Base-by-base conservation (phyloP, 208 protist species). In the Herpetomonas muscarum region DNA sequence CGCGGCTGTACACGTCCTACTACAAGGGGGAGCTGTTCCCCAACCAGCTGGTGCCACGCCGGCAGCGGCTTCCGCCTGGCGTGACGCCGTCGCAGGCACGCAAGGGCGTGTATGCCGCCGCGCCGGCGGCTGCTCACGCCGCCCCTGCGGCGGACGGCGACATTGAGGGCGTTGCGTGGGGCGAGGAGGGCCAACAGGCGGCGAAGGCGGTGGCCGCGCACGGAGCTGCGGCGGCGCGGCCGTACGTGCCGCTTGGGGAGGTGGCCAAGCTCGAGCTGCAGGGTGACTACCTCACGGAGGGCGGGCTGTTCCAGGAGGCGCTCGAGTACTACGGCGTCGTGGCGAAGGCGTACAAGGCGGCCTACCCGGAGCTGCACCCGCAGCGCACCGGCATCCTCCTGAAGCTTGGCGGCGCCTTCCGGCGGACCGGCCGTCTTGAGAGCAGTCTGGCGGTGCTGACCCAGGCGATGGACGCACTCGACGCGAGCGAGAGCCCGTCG, bases 241-340 rank as follows among this genome's bases (percentile, higher is more conserved):
- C 77, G 30, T 91, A 92, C 61, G 82, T 87, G 13, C 89, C 89
- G 0, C 79, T 95, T 25, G 70, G 69, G 15, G 81, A 95, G 58
- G 81, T 85, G 24, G 89, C 85, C 13, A 90, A 92, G 70, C 58
- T 95, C 56, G 85, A 95, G 69, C 66, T 95, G 32, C 82, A 87
- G 47, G 89, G 74, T 1, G 89, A 95, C 57, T 95, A 95, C 62
- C 66, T 81, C 47, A 86, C 79, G 21, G 85, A 95, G 45, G 89
- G 85, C 10, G 76, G 76, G 17, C 57, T 92, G 22, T 76, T 87
- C 64, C 89, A 95, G 59, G 85, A 95, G 69, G 85, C 89, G 34
- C 67, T 95, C 12, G 83, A 93, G 70, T 71, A 81, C 70, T 95
- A 95, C 58, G 89, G 89, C 12, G 89, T 95, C 22, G 85, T 89